Percentiles rank a stretch among this genome's conserved stretches.
Evolutionary conservation across 2,329 filamentous ascomycete species (phyloP).

Genomic region (Phaeosphaeriaceae sp.): DNA sequence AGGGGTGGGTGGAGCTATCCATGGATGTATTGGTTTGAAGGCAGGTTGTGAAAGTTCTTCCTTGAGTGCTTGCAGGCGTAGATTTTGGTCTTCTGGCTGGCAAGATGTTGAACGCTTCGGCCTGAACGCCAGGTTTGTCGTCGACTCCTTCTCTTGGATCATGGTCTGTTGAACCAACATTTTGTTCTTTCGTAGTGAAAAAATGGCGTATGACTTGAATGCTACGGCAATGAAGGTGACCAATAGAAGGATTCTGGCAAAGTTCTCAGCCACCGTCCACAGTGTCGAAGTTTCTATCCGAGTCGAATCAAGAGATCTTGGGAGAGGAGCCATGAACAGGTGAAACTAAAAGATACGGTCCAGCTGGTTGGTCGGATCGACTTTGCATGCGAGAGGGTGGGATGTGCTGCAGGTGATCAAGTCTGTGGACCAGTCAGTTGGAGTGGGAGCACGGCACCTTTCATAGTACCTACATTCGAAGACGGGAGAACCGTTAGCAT

Average conservation of each 20-base stretch:
- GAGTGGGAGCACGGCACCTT: slow-evolving; percentile 31
- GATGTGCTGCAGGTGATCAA: slow-evolving; percentile 37
- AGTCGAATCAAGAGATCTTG: slow-evolving; percentile 20
- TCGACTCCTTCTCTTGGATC: slow-evolving; percentile 9
- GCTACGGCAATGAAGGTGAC: slow-evolving; percentile 22
- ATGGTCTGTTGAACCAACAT: slow-evolving; percentile 7
- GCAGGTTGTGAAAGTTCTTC: slow-evolving; percentile 22
- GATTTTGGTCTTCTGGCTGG: slow-evolving; percentile 9
- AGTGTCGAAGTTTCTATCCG: slow-evolving; percentile 16
- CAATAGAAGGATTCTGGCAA: slow-evolving; percentile 27
- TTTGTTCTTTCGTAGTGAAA: slow-evolving; percentile 25
- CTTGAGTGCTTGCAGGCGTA: slow-evolving; percentile 20
- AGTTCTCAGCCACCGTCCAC: slow-evolving; percentile 7
- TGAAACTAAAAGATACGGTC: slow-evolving; percentile 17
- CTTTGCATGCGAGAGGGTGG: slow-evolving; percentile 33
- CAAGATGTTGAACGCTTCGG: slow-evolving; percentile 6
- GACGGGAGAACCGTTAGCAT: slow-evolving; percentile 40
- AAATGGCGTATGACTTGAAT: slow-evolving; percentile 19
- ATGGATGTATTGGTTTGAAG: slow-evolving; percentile 39
- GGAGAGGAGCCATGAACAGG: slow-evolving; percentile 40
- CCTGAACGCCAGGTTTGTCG: slow-evolving; percentile 6
- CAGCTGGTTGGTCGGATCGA: slow-evolving; percentile 23
- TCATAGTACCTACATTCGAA: slow-evolving; percentile 45
- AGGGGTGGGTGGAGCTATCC: slow-evolving; percentile 38
- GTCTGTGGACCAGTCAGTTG: slow-evolving; percentile 40